Evolutionary conservation across 2,329 filamentous ascomycete genomes (phyloP), one percentile per base, ranked within the genome.

Genomic region (Ophiosphaerella herpotricha): DNA sequence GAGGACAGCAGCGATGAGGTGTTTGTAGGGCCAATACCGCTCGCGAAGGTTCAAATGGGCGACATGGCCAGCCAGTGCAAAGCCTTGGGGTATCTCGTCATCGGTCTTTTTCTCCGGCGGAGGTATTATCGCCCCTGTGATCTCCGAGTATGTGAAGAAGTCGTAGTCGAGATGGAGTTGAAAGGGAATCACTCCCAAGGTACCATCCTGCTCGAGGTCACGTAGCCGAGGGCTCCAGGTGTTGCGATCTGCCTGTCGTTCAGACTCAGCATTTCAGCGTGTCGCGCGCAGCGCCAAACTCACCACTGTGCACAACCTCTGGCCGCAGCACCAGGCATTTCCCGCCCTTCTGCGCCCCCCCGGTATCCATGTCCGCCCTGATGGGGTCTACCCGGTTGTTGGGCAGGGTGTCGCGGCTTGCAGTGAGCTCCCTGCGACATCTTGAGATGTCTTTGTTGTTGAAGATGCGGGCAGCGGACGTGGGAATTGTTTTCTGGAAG

Each of bases 11-110:
- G 89, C 94, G 42, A 97, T 92, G 36, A 97, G 72, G 58, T 88
- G 73, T 73, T 94, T 96, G 78, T 95, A 96, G 0, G 89, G 90
- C 9, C 91, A 77, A 67, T 91, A 97, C 57, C 86, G 83, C 16
- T 89, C 85, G 43, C 90, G 85, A 29, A 99, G 85, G 73, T 99
- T 99, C 50, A 99, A 78, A 68, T 99, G 94, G 35, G 91, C 93
- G 86, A 97, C 86, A 64, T 97, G 93, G 16, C 94, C 93, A 32
- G 93, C 91, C 32, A 87, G 86, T 48, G 91, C 91, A 78, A 96
- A 97, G 41, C 91, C 91, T 29, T 85, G 84, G 2, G 92, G 93
- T 29, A 94, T 85, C 57, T 95, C 91, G 35, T 87, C 86, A 58
- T 91, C 85, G 21, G 89, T 80, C 40, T 90, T 85, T 50, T 89